Percentiles rank a stretch among this genome's conserved stretches.
phyloP scores from a whole-genome alignment of 2,329 filamentous ascomycete genomes.

The Neofusicoccum ribis region DNA sequence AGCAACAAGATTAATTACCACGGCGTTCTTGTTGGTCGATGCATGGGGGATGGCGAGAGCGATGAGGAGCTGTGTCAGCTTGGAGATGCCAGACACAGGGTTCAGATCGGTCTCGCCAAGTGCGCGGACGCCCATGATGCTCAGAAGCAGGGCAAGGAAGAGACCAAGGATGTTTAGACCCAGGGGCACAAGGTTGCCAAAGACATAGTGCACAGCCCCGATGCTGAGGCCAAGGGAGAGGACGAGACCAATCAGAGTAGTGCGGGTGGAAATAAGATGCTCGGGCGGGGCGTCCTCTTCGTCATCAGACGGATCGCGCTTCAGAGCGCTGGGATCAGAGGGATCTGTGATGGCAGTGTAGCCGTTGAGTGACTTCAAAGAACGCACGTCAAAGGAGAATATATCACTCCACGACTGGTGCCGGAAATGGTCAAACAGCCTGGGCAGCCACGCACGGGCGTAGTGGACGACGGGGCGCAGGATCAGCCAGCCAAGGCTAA shows the following conservation, averaged over 20 bases:
- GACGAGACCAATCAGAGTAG: slow-evolving; percentile 73
- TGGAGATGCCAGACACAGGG: slow-evolving; percentile 93
- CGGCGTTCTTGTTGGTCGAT: slow-evolving; percentile 67
- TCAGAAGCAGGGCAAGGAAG: slow-evolving; percentile 68
- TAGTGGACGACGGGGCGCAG: slow-evolving; percentile 61
- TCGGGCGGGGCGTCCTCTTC: slow-evolving; percentile 79
- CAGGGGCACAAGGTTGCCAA: slow-evolving; percentile 78
- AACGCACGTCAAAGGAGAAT: slow-evolving; percentile 29
- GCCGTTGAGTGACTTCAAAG: slow-evolving; percentile 32
- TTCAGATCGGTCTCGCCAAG: slow-evolving; percentile 87
- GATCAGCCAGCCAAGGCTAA: slow-evolving; percentile 80
- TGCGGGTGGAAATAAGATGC: slow-evolving; percentile 73
- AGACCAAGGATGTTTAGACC: slow-evolving; percentile 83
- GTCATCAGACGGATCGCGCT: slow-evolving; percentile 30
- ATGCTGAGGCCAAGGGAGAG: slow-evolving; percentile 79
- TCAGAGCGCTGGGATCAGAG: slow-evolving; percentile 28
- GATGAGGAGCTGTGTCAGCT: slow-evolving; percentile 94
- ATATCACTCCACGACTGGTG: slow-evolving; percentile 39
- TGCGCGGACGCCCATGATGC: slow-evolving; percentile 65
- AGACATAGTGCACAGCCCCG: slow-evolving; percentile 76
- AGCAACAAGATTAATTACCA: slow-evolving; percentile 94
- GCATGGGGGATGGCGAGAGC: slow-evolving; percentile 81
- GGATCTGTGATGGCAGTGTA: slow-evolving; percentile 40
- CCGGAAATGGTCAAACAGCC: slow-evolving; percentile 28
- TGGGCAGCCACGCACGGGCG: slow-evolving; percentile 40